Conservation (phyloP, 352 stramenopile genomes). For the Pythium myriotylum region DNA sequence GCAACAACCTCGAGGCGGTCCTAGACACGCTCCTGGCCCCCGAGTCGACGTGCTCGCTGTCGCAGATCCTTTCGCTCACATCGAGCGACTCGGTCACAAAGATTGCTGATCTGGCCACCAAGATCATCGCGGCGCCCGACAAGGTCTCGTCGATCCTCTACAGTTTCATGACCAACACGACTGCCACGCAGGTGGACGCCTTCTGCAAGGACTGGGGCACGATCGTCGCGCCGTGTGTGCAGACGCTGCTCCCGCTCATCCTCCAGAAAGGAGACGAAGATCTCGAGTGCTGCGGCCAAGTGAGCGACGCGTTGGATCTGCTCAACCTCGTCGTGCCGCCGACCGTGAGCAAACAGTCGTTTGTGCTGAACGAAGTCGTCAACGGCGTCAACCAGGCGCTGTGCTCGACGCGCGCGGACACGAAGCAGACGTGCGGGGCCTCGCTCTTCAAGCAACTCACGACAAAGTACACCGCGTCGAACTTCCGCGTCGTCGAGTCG, state of each 20-base stretch:
- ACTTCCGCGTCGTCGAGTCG: conserved; percentile 47
- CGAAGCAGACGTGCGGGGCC: conserved; percentile 36
- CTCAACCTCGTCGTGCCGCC: conserved; percentile 47
- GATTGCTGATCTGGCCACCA: conserved; percentile 31
- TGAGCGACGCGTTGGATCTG: conserved; percentile 51
- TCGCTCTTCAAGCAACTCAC: conserved; percentile 49
- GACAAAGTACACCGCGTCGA: conserved; percentile 35
- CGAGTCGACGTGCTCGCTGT: conserved; percentile 39
- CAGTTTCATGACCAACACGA: conserved; percentile 45
- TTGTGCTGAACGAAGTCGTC: conserved; percentile 47
- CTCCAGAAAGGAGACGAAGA: conserved; percentile 40
- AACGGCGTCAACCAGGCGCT: conserved; percentile 54
- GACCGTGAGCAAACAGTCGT: conserved; percentile 39
- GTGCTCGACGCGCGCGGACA: conserved; percentile 37
- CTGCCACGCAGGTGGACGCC: conserved; percentile 34
- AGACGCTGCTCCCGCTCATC: conserved; percentile 40
- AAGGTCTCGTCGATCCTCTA: conserved; percentile 47
- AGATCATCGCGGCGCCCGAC: conserved; percentile 37
- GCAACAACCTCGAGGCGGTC: conserved; percentile 47
- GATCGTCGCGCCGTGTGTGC: conserved; percentile 41
- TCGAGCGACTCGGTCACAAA: conserved; percentile 35
- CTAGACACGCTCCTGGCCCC: conserved; percentile 33
- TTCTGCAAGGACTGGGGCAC: conserved; percentile 48
- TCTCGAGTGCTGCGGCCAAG: conserved; percentile 45
- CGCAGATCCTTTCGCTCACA: conserved; percentile 39